Base-by-base conservation (phyloP, 139 green algal species). In the Chlamydomonas sp. region DNA sequence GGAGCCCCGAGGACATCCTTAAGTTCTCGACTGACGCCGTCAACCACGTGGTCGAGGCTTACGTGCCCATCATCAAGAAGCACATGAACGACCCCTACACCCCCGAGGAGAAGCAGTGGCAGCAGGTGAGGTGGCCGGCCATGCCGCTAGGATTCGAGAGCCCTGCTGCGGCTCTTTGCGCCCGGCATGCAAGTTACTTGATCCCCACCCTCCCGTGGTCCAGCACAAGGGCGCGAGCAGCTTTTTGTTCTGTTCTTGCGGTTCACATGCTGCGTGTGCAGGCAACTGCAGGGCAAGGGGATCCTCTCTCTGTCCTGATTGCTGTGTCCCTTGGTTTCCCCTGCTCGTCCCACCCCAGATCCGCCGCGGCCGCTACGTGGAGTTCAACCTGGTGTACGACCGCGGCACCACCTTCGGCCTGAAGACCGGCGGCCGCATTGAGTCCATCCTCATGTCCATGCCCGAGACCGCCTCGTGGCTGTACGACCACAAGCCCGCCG, bases 361-460 rank as follows among this genome's bases (percentile, higher is more conserved):
- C 63, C 89, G 95, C 63, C 91, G 95, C 57, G 95, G 95, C 7
- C 90, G 95, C 14, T 99, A 99, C 89, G 98, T 99, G 10, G 98
- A 99, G 94, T 99, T 99, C 95, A 99, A 99, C 93, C 94, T 99
- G 77, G 96, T 98, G 83, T 98, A 99, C 93, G 97, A 99, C 92
- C 94, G 97, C 72, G 98, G 98, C 63, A 99, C 98, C 18, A 99
- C 96, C 49, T 99, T 99, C 90, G 98, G 98, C 66, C 93, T 99
- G 5, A 99, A 98, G 92, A 99, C 98, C 15, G 98, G 97, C 72
- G 98, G 98, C 73, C 94, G 98, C 80, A 99, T 99, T 81, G 98
- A 99, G 95, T 98, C 94, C 90, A 96, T 98, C 90, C 87, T 99
- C 31, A 99, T 99, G 97, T 96, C 91, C 59, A 91, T 99, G 89